These are phyloP conservation scores for Cercospora sp. DNA, from an alignment of 2,329 filamentous ascomycete genomes.

Conservation along the genomic window DNA sequence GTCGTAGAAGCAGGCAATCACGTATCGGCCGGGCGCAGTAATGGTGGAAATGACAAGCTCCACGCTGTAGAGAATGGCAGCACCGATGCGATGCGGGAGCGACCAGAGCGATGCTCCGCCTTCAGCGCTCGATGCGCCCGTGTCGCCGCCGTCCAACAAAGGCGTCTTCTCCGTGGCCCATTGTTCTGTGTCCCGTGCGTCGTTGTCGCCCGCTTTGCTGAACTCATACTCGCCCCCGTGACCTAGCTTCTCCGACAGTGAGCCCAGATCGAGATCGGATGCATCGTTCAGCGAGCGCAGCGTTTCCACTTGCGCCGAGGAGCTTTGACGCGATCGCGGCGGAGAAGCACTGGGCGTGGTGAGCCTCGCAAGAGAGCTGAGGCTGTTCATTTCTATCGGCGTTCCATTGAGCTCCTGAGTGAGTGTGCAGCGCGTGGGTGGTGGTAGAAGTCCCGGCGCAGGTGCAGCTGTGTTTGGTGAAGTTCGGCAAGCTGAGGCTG, in stretches of 20 bases:
- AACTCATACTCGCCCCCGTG: constrained; percentile 23
- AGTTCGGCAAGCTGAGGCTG: neutral
- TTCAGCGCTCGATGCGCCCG: constrained; percentile 12
- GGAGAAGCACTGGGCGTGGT: constrained; percentile 56
- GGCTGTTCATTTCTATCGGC: constrained; percentile 73
- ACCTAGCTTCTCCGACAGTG: constrained; percentile 32
- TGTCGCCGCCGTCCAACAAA: constrained; percentile 51
- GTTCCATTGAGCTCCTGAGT: constrained; percentile 21
- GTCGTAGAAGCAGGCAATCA: constrained; percentile 81
- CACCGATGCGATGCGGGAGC: constrained; percentile 60
- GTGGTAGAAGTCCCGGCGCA: neutral
- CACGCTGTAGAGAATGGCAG: constrained; percentile 71
- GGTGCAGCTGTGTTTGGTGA: neutral
- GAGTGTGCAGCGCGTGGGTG: neutral
- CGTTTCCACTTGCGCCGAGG: constrained; percentile 28
- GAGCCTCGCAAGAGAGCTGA: constrained; percentile 86
- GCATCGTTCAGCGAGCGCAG: constrained; percentile 15
- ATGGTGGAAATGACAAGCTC: constrained; percentile 77
- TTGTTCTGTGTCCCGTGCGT: constrained; percentile 24
- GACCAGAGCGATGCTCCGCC: constrained; percentile 24
- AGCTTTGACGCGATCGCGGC: constrained; percentile 50
- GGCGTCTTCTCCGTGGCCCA: constrained; percentile 66
- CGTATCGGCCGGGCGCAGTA: constrained; percentile 75
- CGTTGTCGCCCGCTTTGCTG: constrained; percentile 21
- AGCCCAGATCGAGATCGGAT: constrained; percentile 24